Conservation (phyloP, 2,329 filamentous ascomycete genomes). For the Penicillium sp. region DNA sequence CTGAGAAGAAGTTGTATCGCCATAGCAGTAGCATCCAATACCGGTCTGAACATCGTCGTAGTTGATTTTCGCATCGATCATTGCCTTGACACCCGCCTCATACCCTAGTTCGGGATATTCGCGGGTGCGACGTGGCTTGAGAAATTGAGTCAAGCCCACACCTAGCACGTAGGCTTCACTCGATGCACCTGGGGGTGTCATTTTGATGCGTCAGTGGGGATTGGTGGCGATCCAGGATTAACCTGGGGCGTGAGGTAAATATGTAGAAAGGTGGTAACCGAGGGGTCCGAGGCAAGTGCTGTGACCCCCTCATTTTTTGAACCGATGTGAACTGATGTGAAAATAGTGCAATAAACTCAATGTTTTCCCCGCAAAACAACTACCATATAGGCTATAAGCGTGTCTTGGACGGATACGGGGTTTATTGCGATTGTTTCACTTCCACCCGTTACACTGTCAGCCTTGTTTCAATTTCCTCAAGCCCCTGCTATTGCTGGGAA, state of each 20-base stretch:
- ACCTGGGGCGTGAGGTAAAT: background rate
- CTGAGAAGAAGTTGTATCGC: constrained; percentile 90
- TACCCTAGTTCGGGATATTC: constrained; percentile 82
- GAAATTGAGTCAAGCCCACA: constrained; percentile 98
- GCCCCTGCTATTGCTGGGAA: background rate
- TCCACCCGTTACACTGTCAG: background rate
- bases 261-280: background rate
- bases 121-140: constrained; percentile 90
- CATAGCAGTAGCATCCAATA: constrained; percentile 94
- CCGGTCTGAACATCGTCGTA: constrained; percentile 96
- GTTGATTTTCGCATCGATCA: constrained; percentile 74
- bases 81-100: constrained; percentile 84
- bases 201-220: background rate
- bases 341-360: no score
- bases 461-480: background rate
- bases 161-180: constrained; percentile 76
- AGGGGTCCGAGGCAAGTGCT: background rate
- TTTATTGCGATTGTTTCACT: background rate
- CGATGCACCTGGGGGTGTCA: background rate
- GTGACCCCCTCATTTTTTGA: background rate
- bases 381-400: background rate
- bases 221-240: background rate
- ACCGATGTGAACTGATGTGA: background rate
- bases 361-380: background rate
- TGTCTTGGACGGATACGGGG: background rate